Evolutionary conservation across 148 eudicot genomes (phyloP), one percentile per base, ranked within the genome.

Genomic region (Hydrangea macrophylla): DNA sequence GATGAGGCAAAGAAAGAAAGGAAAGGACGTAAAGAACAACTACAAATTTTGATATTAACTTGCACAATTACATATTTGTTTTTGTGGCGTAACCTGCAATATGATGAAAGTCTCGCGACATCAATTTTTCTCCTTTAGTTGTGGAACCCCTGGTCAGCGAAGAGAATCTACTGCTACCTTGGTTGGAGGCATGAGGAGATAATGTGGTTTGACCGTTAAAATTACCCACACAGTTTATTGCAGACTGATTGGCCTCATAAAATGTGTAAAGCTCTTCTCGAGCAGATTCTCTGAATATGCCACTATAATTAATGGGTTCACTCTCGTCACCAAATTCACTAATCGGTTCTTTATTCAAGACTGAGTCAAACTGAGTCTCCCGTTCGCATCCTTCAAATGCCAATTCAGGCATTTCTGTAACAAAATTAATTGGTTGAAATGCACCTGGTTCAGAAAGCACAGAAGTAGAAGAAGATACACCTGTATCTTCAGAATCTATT

Each of bases 211-310:
- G 53, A 69, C 59, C 69, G 68, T 73, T 79, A 60, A 73, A 56
- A 31, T 75, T 70, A 50, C 58, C 58, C 37, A 64, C 37, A 55
- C 83, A 61, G 28, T 69, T 68, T 45, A 64, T 42, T 12, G 65
- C 54, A 70, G 69, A 64, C 33, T 62, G 55, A 58, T 72, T 62
- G 59, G 76, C 68, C 73, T 75, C 92, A 70, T 82, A 78, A 69
- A 85, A 82, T 69, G 83, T 73, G 70, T 90, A 70, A 55, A 90
- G 88, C 59, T 75, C 95, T 71, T 75, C 79, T 64, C 85, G 80
- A 28, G 54, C 67, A 72, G 78, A 68, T 33, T 77, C 72, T 54
- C 42, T 70, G 9, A 68, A 57, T 58, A 57, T 67, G 24, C 69
- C 54, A 75, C 57, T 18, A 58, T 8, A 56, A 68, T 54, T 78